Base-by-base conservation (phyloP, 768 basidiomycete species). In the Lentinula sp. region DNA sequence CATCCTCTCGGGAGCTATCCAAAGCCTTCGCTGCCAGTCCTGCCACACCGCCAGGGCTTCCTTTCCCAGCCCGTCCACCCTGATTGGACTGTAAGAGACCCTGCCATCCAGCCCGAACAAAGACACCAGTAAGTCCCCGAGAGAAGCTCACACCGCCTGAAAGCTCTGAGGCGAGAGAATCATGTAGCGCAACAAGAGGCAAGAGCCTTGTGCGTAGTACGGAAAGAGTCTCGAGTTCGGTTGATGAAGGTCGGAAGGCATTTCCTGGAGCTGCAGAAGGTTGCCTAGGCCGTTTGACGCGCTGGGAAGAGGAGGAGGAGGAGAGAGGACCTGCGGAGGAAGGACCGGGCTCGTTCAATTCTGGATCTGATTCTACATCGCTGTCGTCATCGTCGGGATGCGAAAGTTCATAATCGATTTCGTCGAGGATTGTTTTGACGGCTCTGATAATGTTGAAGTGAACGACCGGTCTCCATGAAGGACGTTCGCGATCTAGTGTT, bases 361-460 rank as follows among this genome's bases (percentile, higher is more conserved):
- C 50, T 63, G 15, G 28, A 34, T 51, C 50, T 5, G 50, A 51
- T n/a, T 35, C 50, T 4, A 35, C 50, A 5, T 28, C 50, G n/a
- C 59, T 40, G 54, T 69, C 61, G 32, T 9, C 32, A 61, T 63
- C 51, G 52, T 69, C 59, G 21, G 67, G 61, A 39, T 66, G 69
- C 43, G 75, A 67, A 64, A 83, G 78, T 65, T 86, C 83, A 64
- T 75, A 76, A 65, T 90, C 88, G 7, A 91, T 75, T 65, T 89
- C 88, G 61, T 85, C 82, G 56, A 93, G 79, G 51, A 89, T 85
- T 74, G 84, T 86, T 32, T 87, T 85, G 18, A 92, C 75, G 54
- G 89, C 90, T 68, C 85, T 87, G 78, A 93, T 83, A 65, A 93
- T 78, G 74, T 93, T 93, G 76, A 89, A 87, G 73, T 89, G 91